A percentile compares a stretch with the other conserved stretches of the same genome.
Conservation (phyloP, 345 rosid genomes). For the Acer saccharum region DNA sequence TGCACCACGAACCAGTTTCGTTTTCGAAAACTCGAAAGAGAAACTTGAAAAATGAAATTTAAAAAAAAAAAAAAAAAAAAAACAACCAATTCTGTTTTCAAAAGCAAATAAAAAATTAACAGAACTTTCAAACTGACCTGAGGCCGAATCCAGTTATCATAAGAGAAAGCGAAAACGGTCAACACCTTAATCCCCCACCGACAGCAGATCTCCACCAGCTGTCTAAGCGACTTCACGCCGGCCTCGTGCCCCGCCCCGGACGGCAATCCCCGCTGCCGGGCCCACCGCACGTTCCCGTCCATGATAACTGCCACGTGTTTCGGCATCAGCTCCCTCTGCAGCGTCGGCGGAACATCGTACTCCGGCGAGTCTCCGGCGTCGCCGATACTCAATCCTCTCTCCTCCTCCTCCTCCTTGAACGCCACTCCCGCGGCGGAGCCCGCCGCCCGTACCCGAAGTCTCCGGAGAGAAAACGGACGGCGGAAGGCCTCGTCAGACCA, state of each 20-base stretch:
- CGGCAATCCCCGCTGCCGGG: slow-evolving; percentile 51
- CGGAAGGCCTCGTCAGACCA: background rate
- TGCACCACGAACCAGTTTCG: slow-evolving; percentile 26
- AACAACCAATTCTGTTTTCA: too few relatives aligned
- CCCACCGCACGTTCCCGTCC: slow-evolving; percentile 89
- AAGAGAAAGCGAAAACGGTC: slow-evolving; percentile 81
- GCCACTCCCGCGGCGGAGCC: slow-evolving; percentile 16
- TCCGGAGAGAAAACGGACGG: background rate
- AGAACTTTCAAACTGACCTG: slow-evolving; percentile 32
- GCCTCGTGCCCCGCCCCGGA: slow-evolving; percentile 67
- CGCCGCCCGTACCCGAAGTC: slow-evolving; percentile 2
- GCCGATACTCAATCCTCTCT: background rate
- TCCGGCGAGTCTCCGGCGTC: slow-evolving; percentile 10
- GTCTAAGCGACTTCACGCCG: slow-evolving; percentile 57
- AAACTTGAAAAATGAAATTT: background rate
- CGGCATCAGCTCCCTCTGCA: slow-evolving; percentile 57
- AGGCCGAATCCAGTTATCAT: slow-evolving; percentile 81
- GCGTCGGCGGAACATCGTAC: slow-evolving; percentile 48
- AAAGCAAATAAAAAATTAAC: background rate
- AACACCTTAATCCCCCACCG: slow-evolving; percentile 71
- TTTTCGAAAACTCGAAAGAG: too few relatives aligned
- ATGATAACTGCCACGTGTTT: slow-evolving; percentile 81
- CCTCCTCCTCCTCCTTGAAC: slow-evolving; percentile 29
- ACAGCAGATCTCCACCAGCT: slow-evolving; percentile 52
- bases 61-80: background rate